Percentiles rank a stretch among this genome's conserved stretches.
These are phyloP conservation scores for Hortiboletus campestris DNA, from an alignment of 768 basidiomycete species.

Conservation along the genomic window DNA sequence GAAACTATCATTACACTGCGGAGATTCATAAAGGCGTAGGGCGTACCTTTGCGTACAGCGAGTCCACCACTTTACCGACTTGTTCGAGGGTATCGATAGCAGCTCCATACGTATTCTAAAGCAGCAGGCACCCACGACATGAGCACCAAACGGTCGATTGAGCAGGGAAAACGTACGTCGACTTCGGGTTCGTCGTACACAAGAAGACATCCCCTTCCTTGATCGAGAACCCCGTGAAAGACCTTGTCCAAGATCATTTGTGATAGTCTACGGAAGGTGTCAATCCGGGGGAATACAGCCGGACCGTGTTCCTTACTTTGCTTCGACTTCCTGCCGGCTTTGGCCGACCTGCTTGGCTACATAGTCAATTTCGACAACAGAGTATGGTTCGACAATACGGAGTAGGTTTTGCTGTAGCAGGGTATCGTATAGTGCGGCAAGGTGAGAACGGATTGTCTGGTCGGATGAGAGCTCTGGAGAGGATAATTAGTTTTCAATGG, in stretches of 20 bases:
- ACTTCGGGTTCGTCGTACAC: slow-evolving; percentile 86
- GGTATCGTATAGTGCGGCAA: slow-evolving; percentile 92
- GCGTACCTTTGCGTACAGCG: slow-evolving; percentile 80
- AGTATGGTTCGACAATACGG: slow-evolving; percentile 95
- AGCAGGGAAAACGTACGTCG: slow-evolving; percentile 58
- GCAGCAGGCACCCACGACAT: not conserved
- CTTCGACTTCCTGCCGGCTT: slow-evolving; percentile 83
- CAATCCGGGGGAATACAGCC: not conserved
- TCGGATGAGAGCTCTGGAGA: slow-evolving; percentile 86
- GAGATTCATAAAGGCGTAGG: not conserved
- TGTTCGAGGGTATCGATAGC: slow-evolving; percentile 89
- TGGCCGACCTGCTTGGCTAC: slow-evolving; percentile 88
- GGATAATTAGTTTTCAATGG: not conserved
- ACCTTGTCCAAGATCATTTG: slow-evolving; percentile 99
- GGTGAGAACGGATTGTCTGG: slow-evolving; percentile 92
- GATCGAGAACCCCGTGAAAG: slow-evolving; percentile 93
- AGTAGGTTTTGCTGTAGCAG: slow-evolving; percentile 94
- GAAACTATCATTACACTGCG: not conserved
- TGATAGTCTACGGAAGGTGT: slow-evolving; percentile 57
- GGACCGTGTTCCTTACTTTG: slow-evolving; percentile 58
- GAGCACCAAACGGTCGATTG: not conserved
- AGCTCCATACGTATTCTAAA: slow-evolving; percentile 80
- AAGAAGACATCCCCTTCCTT: slow-evolving; percentile 86
- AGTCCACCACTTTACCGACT: slow-evolving; percentile 92
- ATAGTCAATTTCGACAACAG: slow-evolving; percentile 84